Conservation (phyloP, 1,284 basidiomycete species). For the Agaricales sp. region DNA sequence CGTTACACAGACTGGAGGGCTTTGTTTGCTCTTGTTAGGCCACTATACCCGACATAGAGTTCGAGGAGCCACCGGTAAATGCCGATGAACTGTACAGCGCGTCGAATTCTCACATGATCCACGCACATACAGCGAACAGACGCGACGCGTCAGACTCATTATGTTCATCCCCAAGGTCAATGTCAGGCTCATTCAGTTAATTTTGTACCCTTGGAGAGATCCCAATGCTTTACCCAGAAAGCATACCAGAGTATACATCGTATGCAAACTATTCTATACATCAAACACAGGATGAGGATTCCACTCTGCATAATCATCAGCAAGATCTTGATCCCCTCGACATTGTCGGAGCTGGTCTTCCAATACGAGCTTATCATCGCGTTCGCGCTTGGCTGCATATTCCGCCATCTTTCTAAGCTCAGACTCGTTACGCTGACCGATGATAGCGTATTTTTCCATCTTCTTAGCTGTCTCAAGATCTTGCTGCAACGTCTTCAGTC, state of each 20-base stretch:
- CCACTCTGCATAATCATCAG: background rate
- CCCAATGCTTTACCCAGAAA: background rate
- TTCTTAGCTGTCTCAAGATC: constrained; percentile 24
- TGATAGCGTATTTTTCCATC: constrained; percentile 26
- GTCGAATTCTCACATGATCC: no score
- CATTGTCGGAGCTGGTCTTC: background rate
- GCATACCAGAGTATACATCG: background rate
- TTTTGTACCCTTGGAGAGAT: no score
- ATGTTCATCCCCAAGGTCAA: no score
- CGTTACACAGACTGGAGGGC: constrained; percentile 13
- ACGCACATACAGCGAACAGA: no score
- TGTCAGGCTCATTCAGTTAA: no score
- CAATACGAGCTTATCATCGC: constrained; percentile 3
- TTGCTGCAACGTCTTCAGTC: constrained; percentile 24
- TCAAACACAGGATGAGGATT: background rate
- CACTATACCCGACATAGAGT: no score
- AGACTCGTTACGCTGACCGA: constrained; percentile 29
- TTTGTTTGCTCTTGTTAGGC: constrained; percentile 1
- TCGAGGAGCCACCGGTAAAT: no score
- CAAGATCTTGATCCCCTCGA: background rate
- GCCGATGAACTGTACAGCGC: no score
- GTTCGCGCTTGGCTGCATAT: constrained; percentile 18
- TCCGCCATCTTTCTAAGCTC: constrained; percentile 29
- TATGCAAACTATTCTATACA: background rate
- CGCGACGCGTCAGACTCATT: no score